Evolutionary conservation across 306 rosid species (phyloP).

Genomic region (Lotus japonicus): DNA sequence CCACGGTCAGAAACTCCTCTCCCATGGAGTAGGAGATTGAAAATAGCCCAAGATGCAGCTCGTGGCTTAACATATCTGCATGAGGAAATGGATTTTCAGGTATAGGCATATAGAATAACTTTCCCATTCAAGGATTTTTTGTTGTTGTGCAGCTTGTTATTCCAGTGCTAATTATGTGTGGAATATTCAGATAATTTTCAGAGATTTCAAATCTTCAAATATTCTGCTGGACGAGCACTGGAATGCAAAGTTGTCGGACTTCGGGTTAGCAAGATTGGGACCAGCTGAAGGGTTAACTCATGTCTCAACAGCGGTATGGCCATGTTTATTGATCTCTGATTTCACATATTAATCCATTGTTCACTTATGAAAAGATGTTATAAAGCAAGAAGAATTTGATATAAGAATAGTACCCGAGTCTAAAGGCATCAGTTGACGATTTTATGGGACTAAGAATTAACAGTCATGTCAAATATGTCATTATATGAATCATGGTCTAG

Average conservation of each 20-base stretch:
- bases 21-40: constrained; percentile 75
- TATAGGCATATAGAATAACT: constrained; percentile 29
- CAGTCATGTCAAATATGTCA: neutral
- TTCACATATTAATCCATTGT: constrained; percentile 14
- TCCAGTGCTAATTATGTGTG: constrained; percentile 17
- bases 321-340: constrained; percentile 6
- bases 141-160: constrained; percentile 16
- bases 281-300: constrained; percentile 93
- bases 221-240: constrained; percentile 90
- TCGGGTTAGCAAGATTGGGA: constrained; percentile 95
- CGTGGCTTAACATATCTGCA: constrained; percentile 85
- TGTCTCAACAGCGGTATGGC: constrained; percentile 93
- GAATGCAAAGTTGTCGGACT: constrained; percentile 96
- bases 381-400: neutral
- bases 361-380: neutral
- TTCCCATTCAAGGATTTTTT: constrained; percentile 2
- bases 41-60: constrained; percentile 87
- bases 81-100: constrained; percentile 95
- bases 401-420: neutral
- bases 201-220: constrained; percentile 96
- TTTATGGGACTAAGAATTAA: neutral
- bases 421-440: neutral
- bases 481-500: neutral
- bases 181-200: constrained; percentile 68
- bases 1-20: constrained; percentile 56